phyloP scores from a whole-genome alignment of 1,284 basidiomycete genomes.

The Macrocystidia cucumis region DNA sequence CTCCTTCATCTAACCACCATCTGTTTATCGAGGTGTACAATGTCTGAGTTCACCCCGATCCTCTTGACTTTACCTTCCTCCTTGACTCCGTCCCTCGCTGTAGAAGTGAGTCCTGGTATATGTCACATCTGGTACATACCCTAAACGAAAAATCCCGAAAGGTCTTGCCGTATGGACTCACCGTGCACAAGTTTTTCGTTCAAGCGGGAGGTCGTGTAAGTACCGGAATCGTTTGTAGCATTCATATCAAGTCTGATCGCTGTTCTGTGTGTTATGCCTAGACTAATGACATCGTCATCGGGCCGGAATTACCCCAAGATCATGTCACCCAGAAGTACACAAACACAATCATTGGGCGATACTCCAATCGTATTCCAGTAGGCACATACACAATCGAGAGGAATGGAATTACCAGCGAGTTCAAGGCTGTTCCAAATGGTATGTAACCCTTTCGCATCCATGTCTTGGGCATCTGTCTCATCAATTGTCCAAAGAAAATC shows the following conservation, averaged over 20 bases:
- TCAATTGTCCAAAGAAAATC: conserved; percentile 32
- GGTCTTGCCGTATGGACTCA: conserved; percentile 61
- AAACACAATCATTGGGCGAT: conserved; percentile 66
- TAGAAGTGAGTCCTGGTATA: conserved; percentile 34
- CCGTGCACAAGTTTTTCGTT: conserved; percentile 57
- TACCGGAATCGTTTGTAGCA: too few relatives aligned
- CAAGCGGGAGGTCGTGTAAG: conserved; percentile 55
- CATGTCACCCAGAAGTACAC: conserved; percentile 59
- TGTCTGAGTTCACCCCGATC: conserved; percentile 43
- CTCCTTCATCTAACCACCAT: conserved; percentile 4
- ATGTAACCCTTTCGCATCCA: conserved; percentile 11
- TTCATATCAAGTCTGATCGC: too few relatives aligned
- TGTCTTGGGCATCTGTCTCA: conserved; percentile 4
- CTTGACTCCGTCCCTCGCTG: conserved; percentile 45
- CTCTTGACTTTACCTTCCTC: conserved; percentile 46
- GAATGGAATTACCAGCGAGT: conserved; percentile 40
- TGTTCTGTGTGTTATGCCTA: too few relatives aligned
- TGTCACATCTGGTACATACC: conserved; percentile 2
- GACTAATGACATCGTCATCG: conserved; percentile 71
- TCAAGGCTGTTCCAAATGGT: conserved; percentile 48
- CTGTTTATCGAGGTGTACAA: conserved; percentile 13
- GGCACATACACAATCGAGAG: conserved; percentile 45
- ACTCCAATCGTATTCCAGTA: conserved; percentile 63
- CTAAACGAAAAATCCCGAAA: conserved; percentile 16
- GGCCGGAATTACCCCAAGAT: conserved; percentile 54